A percentile compares a stretch with the other conserved stretches of the same genome.
Conservation (phyloP, 495 filamentous ascomycete genomes). For the Talaromyces proteolyticus region DNA sequence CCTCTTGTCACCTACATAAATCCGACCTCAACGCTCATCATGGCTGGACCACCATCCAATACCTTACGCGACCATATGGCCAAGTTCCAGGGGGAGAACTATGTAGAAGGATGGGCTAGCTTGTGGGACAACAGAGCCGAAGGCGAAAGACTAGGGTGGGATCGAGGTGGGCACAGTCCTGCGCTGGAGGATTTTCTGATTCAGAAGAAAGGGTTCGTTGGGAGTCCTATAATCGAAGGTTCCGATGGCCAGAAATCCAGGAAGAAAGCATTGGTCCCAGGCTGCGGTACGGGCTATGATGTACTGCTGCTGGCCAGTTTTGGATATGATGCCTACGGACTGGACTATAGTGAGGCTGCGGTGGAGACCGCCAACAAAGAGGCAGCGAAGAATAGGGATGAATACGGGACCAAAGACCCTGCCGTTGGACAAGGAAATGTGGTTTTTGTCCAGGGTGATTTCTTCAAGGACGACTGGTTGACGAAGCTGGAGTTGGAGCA, state of each 20-base stretch:
- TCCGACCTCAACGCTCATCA: not conserved
- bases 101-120: conserved; percentile 49
- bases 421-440: conserved; percentile 44
- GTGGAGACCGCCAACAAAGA: conserved; percentile 48
- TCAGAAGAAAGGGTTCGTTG: conserved; percentile 39
- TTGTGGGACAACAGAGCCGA: conserved; percentile 47
- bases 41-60: not conserved
- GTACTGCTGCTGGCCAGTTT: conserved; percentile 62
- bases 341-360: conserved; percentile 59
- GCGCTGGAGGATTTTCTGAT: conserved; percentile 60
- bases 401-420: conserved; percentile 42
- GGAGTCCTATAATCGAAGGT: conserved; percentile 24
- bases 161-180: conserved; percentile 57
- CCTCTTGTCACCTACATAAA: not conserved
- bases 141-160: conserved; percentile 63
- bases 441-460: conserved; percentile 62
- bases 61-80: conserved; percentile 12
- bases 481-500: conserved; percentile 31
- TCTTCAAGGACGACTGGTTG: conserved; percentile 63
- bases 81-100: conserved; percentile 22
- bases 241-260: conserved; percentile 16
- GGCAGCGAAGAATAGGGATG: conserved; percentile 22
- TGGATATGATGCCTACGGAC: conserved; percentile 68
- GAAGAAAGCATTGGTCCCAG: conserved; percentile 56
- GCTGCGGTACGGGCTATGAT: conserved; percentile 75